phyloP scores from a whole-genome alignment of 306 rosid species.

The Lagenaria siceraria region DNA sequence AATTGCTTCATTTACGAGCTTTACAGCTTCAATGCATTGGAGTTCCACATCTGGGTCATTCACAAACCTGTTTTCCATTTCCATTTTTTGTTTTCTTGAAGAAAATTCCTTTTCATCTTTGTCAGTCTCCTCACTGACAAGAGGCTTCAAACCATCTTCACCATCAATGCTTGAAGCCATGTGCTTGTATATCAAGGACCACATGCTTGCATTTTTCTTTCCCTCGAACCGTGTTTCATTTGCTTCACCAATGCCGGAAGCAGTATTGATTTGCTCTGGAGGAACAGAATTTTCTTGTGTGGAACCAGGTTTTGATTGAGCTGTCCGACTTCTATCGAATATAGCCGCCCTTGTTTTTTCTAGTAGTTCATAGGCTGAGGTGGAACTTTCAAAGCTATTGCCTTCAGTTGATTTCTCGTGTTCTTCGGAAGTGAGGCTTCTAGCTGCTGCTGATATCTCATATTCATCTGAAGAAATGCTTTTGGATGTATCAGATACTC shows the following conservation, averaged over 20 bases:
- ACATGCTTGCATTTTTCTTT: conserved; percentile 37
- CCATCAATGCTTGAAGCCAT: conserved; percentile 51
- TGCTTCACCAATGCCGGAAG: conserved; percentile 16
- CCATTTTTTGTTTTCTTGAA: conserved; percentile 5
- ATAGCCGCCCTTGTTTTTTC: not conserved
- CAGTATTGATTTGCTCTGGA: not conserved
- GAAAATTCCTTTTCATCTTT: not conserved
- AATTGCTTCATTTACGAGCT: conserved; percentile 84
- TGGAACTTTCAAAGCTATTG: not conserved
- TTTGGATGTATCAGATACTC: conserved; percentile 12
- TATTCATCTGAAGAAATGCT: conserved; percentile 14
- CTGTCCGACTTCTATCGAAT: not conserved
- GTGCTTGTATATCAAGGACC: conserved; percentile 75
- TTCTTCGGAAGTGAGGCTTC: not conserved
- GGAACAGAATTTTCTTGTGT: not conserved
- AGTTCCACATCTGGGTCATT: conserved; percentile 29
- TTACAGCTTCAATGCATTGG: conserved; percentile 61
- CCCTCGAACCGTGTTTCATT: conserved; percentile 23
- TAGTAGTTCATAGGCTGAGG: not conserved
- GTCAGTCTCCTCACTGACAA: conserved; percentile 22
- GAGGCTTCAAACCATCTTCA: conserved; percentile 25
- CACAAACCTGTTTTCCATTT: conserved; percentile 11
- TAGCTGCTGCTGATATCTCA: conserved; percentile 20
- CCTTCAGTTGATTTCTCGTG: not conserved
- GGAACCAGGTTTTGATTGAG: not conserved